Evolutionary conservation across 116 monocot genomes (phyloP), one percentile per base, ranked within the genome.

Genomic region (Posidonia oceanica): DNA sequence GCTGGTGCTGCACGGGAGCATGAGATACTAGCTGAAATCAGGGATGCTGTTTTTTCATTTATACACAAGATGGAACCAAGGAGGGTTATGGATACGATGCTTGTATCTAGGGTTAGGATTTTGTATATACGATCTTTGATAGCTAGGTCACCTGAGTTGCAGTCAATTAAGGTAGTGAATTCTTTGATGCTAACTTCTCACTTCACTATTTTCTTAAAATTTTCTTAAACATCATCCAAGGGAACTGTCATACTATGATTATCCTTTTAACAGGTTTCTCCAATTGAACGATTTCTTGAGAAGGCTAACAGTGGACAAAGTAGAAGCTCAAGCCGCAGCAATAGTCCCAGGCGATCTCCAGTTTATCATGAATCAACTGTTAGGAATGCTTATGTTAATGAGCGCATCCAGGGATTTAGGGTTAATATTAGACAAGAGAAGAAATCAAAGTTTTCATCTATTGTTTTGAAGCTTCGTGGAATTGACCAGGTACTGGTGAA

Each of bases 11-110:
- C 97, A 61, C 70, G 97, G 67, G 97, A 97, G 74, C 97, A 97
- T 85, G 97, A 97, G 80, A 97, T 97, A 82, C 76, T 97, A 62
- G 87, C 97, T 74, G 97, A 97, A 87, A 97, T 97, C 39, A 87
- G 97, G 75, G 97, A 97, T 87, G 89, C 91, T 73, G 97, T 97
- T 77, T 89, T 92, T 77, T 65, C 85, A 15, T 97, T 97, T 70
- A 85, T 97, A 66, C 92, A 82, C 7, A 97, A 84, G 73, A 89
- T 97, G 89, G 97, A 97, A 76, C 80, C 97, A 69, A 81, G 75
- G 70, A 89, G 73, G 61, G 97, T 97, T 39, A 92, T 97, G 97
- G 97, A 97, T 73, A 87, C 97, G 54, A 92, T 97, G 92, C 84
- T 97, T 74, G 92, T 97, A 82, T 97, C 97, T 20, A 81, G 97